Percentiles rank a stretch among this genome's conserved stretches.
Conservation (phyloP, 495 filamentous ascomycete species). For the Daldinia bambusicola region DNA sequence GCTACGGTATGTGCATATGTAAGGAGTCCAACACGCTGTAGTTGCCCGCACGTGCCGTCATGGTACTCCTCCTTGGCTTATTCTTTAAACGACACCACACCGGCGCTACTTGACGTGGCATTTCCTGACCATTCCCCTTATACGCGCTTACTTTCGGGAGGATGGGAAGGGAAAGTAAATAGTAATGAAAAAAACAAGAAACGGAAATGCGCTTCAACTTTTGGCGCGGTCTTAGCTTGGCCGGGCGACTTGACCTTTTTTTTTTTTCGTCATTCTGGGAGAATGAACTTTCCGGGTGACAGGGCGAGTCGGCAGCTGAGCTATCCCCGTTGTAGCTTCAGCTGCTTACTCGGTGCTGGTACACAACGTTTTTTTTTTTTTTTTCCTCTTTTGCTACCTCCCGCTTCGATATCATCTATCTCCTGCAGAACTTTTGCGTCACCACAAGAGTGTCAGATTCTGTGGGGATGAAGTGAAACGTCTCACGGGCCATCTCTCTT, state of each 20-base stretch:
- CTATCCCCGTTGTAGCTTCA: constrained; percentile 23
- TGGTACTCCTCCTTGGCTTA: constrained; percentile 36
- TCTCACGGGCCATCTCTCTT: constrained; percentile 30
- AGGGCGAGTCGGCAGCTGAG: constrained; percentile 32
- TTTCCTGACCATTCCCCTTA: constrained; percentile 39
- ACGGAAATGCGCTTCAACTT: too few relatives aligned
- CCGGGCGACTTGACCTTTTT: too few relatives aligned
- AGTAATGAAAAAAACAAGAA: neutral
- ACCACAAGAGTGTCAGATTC: constrained; percentile 42
- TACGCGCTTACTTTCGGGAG: constrained; percentile 40
- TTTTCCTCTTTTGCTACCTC: neutral
- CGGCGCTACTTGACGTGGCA: constrained; percentile 44
- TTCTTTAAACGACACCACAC: constrained; percentile 26
- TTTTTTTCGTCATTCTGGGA: too few relatives aligned
- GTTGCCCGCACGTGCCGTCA: constrained; percentile 39
- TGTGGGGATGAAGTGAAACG: constrained; percentile 43
- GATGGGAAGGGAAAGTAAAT: neutral
- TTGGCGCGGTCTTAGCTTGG: too few relatives aligned
- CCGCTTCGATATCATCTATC: constrained; percentile 32
- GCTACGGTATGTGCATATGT: constrained; percentile 43
- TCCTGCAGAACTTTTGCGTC: constrained; percentile 36
- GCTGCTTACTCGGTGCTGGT: constrained; percentile 38
- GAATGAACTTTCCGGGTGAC: neutral
- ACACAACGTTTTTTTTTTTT: constrained; percentile 20
- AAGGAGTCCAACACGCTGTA: constrained; percentile 38